phyloP scores from a whole-genome alignment of 345 rosid species.

The Gossypium sturtianum region DNA sequence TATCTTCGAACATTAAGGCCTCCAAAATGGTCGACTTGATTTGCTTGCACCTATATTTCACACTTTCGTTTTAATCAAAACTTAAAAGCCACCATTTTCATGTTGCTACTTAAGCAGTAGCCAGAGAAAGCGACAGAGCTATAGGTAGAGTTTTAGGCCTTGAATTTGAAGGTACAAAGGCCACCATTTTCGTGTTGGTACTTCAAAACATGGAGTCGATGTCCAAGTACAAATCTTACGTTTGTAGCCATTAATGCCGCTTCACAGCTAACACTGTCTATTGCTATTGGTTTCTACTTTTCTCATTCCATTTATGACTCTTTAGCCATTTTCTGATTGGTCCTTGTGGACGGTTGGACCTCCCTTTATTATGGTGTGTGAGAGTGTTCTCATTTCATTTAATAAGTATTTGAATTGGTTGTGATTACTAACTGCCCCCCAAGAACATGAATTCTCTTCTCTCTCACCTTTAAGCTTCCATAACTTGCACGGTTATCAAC shows the following conservation, averaged over 20 bases:
- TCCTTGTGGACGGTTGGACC: neutral
- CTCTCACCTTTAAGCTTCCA: neutral
- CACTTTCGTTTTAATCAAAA: neutral
- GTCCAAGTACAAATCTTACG: neutral
- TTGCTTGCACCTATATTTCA: neutral
- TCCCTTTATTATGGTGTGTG: neutral
- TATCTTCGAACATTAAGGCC: neutral
- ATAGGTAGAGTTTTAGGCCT: neutral
- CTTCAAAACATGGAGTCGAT: neutral
- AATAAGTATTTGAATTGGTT: neutral
- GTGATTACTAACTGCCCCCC: neutral
- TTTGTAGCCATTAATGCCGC: slow-evolving; percentile 3
- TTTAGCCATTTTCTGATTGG: neutral
- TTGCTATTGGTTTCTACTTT: neutral
- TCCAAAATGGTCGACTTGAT: neutral
- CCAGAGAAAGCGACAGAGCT: neutral
- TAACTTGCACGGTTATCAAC: neutral
- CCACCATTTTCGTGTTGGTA: neutral
- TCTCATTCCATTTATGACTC: neutral
- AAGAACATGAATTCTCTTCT: slow-evolving; percentile 1
- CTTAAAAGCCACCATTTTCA: neutral
- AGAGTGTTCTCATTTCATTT: neutral
- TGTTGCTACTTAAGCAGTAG: neutral
- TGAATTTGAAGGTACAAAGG: neutral
- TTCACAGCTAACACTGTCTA: neutral